Percentiles rank a stretch among this genome's conserved stretches.
Evolutionary conservation across 2,329 filamentous ascomycete species (phyloP).

Genomic region (Lizonia empirigonia): DNA sequence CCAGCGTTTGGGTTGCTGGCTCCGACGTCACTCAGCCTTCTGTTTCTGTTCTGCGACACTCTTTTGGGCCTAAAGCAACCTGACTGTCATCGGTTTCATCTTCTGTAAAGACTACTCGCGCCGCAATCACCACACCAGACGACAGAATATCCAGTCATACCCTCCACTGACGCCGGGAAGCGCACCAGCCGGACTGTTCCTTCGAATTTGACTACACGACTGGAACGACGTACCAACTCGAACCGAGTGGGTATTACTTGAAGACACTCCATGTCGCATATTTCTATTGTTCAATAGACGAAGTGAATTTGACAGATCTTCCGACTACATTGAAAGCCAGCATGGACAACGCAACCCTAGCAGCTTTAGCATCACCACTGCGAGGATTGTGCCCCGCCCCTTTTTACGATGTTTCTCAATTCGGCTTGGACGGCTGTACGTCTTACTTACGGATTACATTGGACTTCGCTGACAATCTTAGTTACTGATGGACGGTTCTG

Average conservation of each 20-base stretch:
- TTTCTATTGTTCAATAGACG: slow-evolving; percentile 19
- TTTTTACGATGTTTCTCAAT: slow-evolving; percentile 69
- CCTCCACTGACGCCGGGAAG: slow-evolving; percentile 16
- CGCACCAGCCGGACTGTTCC: slow-evolving; percentile 13
- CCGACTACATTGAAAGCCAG: neutral
- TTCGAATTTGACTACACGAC: neutral
- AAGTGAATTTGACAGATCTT: slow-evolving; percentile 10
- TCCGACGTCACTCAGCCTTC: slow-evolving; percentile 21
- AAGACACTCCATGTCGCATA: slow-evolving; percentile 31
- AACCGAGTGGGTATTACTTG: neutral
- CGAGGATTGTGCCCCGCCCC: slow-evolving; percentile 67
- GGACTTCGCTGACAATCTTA: slow-evolving; percentile 46
- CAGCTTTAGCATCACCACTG: slow-evolving; percentile 30
- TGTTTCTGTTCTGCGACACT: slow-evolving; percentile 33
- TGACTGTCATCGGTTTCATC: slow-evolving; percentile 35
- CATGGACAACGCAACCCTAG: slow-evolving; percentile 42
- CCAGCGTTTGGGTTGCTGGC: slow-evolving; percentile 20
- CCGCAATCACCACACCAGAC: slow-evolving; percentile 22
- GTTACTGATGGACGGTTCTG: slow-evolving; percentile 64
- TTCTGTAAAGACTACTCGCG: slow-evolving; percentile 28
- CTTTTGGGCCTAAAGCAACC: slow-evolving; percentile 15
- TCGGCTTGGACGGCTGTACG: slow-evolving; percentile 71
- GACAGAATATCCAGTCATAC: slow-evolving; percentile 17
- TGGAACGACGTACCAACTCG: neutral
- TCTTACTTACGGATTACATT: slow-evolving; percentile 21